phyloP scores from a whole-genome alignment of 2,329 filamentous ascomycete species.

The Graphilbum fragrans region DNA sequence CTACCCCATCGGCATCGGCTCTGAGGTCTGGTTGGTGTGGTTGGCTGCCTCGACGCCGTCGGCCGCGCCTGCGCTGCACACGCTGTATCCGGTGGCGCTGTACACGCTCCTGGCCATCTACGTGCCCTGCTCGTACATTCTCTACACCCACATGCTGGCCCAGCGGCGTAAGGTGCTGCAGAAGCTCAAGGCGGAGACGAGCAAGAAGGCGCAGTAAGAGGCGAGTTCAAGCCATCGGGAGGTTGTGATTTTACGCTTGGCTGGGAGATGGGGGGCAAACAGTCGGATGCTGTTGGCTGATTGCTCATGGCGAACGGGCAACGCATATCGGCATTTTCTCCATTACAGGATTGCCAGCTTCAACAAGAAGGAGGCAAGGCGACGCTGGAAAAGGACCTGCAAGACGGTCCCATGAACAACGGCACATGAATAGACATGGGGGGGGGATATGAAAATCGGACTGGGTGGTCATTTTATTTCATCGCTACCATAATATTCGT shows the following conservation, averaged over 20 bases:
- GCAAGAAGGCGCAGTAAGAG: slow-evolving; percentile 27
- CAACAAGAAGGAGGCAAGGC: too few relatives aligned
- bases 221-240: background rate
- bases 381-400: too few relatives aligned
- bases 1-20: slow-evolving; percentile 83
- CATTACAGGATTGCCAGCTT: too few relatives aligned
- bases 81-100: slow-evolving; percentile 33
- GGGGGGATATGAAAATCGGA: too few relatives aligned
- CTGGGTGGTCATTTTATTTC: too few relatives aligned
- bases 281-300: too few relatives aligned
- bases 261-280: background rate
- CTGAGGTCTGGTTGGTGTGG: slow-evolving; percentile 75
- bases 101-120: slow-evolving; percentile 12
- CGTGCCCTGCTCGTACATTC: slow-evolving; percentile 53
- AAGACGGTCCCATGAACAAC: too few relatives aligned
- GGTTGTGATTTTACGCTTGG: too few relatives aligned
- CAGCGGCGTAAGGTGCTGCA: slow-evolving; percentile 74
- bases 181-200: slow-evolving; percentile 36
- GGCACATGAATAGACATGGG: too few relatives aligned
- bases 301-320: too few relatives aligned
- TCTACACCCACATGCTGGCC: slow-evolving; percentile 91
- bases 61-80: slow-evolving; percentile 30
- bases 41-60: slow-evolving; percentile 49
- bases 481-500: too few relatives aligned
- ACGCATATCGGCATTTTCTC: too few relatives aligned